Evolutionary conservation across 1,284 basidiomycete species (phyloP), one percentile per base, ranked within the genome.

Genomic region (Marasmius oreades): DNA sequence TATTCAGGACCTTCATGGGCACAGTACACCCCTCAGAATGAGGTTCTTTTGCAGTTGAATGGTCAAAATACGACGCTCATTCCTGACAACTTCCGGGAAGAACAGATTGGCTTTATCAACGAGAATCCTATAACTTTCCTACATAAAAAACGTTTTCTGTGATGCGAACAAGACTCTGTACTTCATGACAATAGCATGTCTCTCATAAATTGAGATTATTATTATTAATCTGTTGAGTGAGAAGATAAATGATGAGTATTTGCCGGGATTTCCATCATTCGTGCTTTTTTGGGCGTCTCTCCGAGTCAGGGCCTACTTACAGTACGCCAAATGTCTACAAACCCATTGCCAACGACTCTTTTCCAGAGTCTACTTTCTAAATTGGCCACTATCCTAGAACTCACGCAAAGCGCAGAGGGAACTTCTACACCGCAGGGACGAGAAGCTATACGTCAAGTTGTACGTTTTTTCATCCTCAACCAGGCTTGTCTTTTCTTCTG

Each of bases 401-500:
- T 83, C 33, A 80, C 80, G 0, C 82, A 83, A 59, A 73, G 74
- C 48, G 69, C 76, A 6, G 79, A 83, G 55, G 82, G 80, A 0
- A 71, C 76, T 1, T 67, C 70, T 7, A 82, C 77, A 10, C 77
- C 77, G 2, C 78, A 84, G 60, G 77, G 78, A 20, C 86, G 79
- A 62, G 84, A 86, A 61, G 76, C 78, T n/a, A 72, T 88, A 8
- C 72, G 88, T 6, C 79, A 84, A 59, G 80, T 84, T 31, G 86
- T 87, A 51, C 55, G 79, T 73, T 14, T 33, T 47, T 24, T 51
- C 16, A 20, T 24, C 34, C 23, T 23, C 31, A 33, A 24, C n/a
- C 20, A 12, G 23, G 57, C 50, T 55, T 44, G 48, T 28, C 3
- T 6, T 37, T 48, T 10, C 12, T 39, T 18, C 42, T 23, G 37